Conservation (phyloP, 2,329 filamentous ascomycete species). For the Tolypocladium amazonense region DNA sequence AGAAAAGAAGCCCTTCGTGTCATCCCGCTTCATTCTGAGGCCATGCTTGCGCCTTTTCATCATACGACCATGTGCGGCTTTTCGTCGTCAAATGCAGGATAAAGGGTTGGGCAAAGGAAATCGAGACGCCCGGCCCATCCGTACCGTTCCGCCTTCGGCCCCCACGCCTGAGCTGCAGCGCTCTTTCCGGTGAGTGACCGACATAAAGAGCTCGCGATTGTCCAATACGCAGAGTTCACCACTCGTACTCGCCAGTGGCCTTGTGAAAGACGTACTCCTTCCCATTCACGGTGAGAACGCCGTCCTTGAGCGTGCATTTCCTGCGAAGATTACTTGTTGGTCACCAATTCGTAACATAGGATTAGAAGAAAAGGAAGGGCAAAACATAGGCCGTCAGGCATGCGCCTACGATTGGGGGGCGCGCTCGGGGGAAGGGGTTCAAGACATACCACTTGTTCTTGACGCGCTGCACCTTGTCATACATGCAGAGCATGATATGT, state of each 20-base stretch:
- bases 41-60: not conserved
- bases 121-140: not conserved
- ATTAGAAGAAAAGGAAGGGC: not conserved
- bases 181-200: not conserved
- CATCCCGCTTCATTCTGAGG: not conserved
- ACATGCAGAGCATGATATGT: slow-evolving; percentile 96
- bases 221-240: slow-evolving; percentile 42
- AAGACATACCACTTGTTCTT: slow-evolving; percentile 84
- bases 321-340: slow-evolving; percentile 27
- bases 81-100: not conserved
- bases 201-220: not conserved
- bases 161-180: not conserved
- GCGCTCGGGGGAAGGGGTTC: not conserved
- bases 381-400: slow-evolving; percentile 3
- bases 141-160: too few species aligned
- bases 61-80: not conserved
- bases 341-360: not conserved
- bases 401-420: not conserved
- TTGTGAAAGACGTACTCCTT: slow-evolving; percentile 99
- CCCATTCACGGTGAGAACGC: slow-evolving; percentile 83
- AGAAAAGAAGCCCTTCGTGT: not conserved
- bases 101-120: not conserved
- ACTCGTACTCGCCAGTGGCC: slow-evolving; percentile 94
- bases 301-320: slow-evolving; percentile 98
- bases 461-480: slow-evolving; percentile 96